Evolutionary conservation across 2,329 filamentous ascomycete species (phyloP), one percentile per base, ranked within the genome.

Genomic region (Epichloe glyceriae): DNA sequence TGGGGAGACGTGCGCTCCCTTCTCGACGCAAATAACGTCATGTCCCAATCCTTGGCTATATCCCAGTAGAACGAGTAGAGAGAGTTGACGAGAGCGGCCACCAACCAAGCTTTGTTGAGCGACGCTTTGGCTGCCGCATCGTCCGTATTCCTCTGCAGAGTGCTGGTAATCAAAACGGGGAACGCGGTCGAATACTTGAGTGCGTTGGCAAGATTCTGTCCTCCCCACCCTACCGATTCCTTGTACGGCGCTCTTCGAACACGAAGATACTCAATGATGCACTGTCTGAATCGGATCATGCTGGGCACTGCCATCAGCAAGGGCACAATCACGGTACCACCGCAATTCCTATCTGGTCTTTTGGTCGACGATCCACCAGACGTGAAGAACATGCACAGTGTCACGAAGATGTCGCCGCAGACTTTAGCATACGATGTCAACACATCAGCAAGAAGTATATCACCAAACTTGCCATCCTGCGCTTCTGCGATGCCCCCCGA

Each of bases 21-120:
- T 14, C 70, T 64, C 2, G 73, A 65, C 3, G 84, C 79, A 62
- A 97, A 86, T 14, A 97, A 75, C 0, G 85, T 87, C 55, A 98
- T 74, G 63, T 97, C 93, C 93, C 93, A 98, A 73, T 98, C 93
- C 70, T 90, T 93, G 50, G 88, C 78, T 33, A 97, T 82, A 61
- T 98, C 93, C 93, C 93, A 98, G 74, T 93, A 98, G 72, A 97
- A 97, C n/a, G 86, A 89, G 70, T 95, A 98, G 43, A 86, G 73
- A 14, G 88, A 94, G 67, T 98, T 96, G 60, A 93, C 63, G 35
- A 88, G 71, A 33, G 88, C 85, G 42, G 85, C 85, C 37, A 77
- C 68, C 33, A 94, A 71, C 83, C 88, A 93, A 46, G 72, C 70
- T 40, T 71, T 72, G 64, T 79, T 76, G 52, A 79, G 62, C 0